Percentiles rank a stretch among this genome's conserved stretches.
phyloP scores from a whole-genome alignment of 345 rosid species.

The Rhodomyrtus tomentosa region DNA sequence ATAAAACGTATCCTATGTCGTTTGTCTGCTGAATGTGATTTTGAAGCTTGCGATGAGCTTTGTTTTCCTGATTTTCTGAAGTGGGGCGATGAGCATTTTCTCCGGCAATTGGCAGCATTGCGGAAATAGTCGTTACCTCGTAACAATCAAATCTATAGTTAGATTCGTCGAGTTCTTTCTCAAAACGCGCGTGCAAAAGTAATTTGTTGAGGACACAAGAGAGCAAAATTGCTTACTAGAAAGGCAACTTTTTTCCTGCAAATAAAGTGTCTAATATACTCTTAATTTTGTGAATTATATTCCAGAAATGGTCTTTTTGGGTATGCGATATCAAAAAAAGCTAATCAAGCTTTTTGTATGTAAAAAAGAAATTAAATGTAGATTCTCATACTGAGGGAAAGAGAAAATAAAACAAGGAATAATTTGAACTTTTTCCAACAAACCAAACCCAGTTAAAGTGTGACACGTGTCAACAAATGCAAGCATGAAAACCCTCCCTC shows the following conservation, averaged over 20 bases:
- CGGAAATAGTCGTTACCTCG: not conserved
- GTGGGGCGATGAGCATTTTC: not conserved
- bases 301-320: not conserved
- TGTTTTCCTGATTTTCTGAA: not conserved
- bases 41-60: not conserved
- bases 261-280: not conserved
- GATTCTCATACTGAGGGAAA: not conserved
- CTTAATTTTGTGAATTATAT: not conserved
- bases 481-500: not conserved
- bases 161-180: not conserved
- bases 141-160: too few species aligned
- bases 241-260: not conserved
- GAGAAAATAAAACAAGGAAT: not conserved
- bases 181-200: not conserved
- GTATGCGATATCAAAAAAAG: not conserved
- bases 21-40: not conserved
- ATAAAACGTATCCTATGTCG: not conserved
- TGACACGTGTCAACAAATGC: not conserved
- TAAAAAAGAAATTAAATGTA: not conserved
- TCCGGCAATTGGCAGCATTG: not conserved
- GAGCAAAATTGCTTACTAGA: too few species aligned
- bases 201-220: not conserved
- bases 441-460: not conserved
- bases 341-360: not conserved
- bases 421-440: not conserved